Percentiles rank a stretch among this genome's conserved stretches.
These are phyloP conservation scores for Mycena belliarum DNA, from an alignment of 768 basidiomycete genomes.

Conservation along the genomic window DNA sequence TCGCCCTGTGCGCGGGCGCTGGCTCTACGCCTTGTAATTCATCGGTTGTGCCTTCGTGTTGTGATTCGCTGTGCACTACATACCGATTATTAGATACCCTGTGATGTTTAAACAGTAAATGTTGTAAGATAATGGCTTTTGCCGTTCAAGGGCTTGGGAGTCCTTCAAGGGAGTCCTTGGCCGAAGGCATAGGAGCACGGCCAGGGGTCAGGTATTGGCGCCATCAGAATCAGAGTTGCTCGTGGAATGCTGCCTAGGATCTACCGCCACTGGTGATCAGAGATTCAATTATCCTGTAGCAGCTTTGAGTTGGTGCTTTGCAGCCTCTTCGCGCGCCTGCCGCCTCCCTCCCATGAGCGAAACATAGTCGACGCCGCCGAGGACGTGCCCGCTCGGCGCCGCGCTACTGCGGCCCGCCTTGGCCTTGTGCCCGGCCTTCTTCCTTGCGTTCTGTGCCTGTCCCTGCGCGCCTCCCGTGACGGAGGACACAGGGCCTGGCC, in stretches of 20 bases:
- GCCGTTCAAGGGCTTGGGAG: too few species aligned
- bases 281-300: conserved; percentile 35
- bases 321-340: conserved; percentile 66
- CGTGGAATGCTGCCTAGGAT: too few species aligned
- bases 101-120: neutral
- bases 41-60: neutral
- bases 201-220: too few species aligned
- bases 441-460: conserved; percentile 47
- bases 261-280: neutral
- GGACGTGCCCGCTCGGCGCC: conserved; percentile 38
- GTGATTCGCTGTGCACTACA: neutral
- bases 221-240: too few species aligned
- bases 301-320: too few species aligned
- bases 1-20: neutral
- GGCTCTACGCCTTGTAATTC: conserved; percentile 13
- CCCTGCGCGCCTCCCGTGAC: conserved; percentile 27
- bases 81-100: too few species aligned
- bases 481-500: conserved; percentile 16
- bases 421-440: conserved; percentile 50
- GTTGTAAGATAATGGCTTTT: too few species aligned
- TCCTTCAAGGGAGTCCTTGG: too few species aligned
- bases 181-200: too few species aligned
- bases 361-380: conserved; percentile 80
- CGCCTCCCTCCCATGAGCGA: conserved; percentile 71
- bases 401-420: conserved; percentile 31